Evolutionary conservation across 106 monocot genomes (phyloP).

Genomic region (Platanthera guangdongensis): DNA sequence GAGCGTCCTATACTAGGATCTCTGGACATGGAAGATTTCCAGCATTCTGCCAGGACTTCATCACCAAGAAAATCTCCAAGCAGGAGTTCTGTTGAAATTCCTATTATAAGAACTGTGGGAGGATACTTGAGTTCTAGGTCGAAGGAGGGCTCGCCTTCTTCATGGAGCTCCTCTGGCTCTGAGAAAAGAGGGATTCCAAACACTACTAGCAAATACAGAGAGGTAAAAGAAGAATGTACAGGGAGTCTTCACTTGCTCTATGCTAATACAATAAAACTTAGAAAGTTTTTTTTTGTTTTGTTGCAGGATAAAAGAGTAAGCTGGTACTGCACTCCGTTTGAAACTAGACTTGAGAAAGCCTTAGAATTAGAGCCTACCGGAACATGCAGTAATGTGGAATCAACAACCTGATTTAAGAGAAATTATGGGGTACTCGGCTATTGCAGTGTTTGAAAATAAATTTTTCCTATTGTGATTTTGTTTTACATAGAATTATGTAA

Average conservation of each 20-base stretch:
- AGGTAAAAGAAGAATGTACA: constrained; percentile 24
- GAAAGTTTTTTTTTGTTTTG: neutral
- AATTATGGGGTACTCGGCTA: too few species aligned
- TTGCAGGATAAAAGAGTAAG: constrained; percentile 55
- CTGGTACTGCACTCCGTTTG: constrained; percentile 60
- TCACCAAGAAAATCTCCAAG: constrained; percentile 54
- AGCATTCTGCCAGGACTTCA: constrained; percentile 31
- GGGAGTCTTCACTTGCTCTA: too few species aligned
- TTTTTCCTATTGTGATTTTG: too few species aligned
- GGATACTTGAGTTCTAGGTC: constrained; percentile 45
- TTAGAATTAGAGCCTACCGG: constrained; percentile 16
- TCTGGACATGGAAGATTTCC: constrained; percentile 67
- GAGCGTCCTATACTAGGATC: constrained; percentile 85
- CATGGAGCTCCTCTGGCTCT: constrained; percentile 6
- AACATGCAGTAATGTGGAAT: constrained; percentile 4
- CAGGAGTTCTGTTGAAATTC: constrained; percentile 56
- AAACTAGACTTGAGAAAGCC: constrained; percentile 51
- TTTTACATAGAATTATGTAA: too few species aligned
- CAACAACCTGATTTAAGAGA: neutral
- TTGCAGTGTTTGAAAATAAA: too few species aligned
- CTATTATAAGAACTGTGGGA: constrained; percentile 65
- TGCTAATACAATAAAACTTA: neutral
- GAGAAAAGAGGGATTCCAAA: constrained; percentile 54
- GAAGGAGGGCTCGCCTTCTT: constrained; percentile 1
- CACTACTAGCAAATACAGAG: constrained; percentile 65